These are phyloP conservation scores for Marasmius tenuissimus DNA, from an alignment of 1,284 basidiomycete genomes.

Conservation along the genomic window DNA sequence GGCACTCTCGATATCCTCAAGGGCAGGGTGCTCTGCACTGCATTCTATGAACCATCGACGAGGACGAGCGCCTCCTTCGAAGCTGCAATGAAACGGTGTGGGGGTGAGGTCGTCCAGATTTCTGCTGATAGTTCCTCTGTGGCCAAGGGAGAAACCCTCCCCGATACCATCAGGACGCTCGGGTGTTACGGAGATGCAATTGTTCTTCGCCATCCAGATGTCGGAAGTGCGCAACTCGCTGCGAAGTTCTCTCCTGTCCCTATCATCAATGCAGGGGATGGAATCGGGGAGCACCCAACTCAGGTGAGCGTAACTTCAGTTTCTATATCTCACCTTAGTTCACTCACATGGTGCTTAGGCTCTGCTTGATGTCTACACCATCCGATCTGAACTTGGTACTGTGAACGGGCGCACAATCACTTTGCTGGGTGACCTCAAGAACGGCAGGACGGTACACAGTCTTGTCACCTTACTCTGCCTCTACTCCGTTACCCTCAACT, in stretches of 20 bases:
- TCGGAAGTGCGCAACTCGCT: slow-evolving; percentile 88
- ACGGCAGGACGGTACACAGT: slow-evolving; percentile 96
- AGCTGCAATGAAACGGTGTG: slow-evolving; percentile 97
- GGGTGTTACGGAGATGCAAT: slow-evolving; percentile 97
- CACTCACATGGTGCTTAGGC: slow-evolving; percentile 48
- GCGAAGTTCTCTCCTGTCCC: slow-evolving; percentile 96
- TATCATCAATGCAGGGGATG: slow-evolving; percentile 96
- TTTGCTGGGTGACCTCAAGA: slow-evolving; percentile 95
- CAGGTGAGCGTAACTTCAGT: slow-evolving; percentile 54
- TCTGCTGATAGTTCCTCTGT: slow-evolving; percentile 86
- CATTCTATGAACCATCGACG: slow-evolving; percentile 99
- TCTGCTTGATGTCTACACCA: slow-evolving; percentile 94
- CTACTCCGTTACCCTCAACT: slow-evolving; percentile 95
- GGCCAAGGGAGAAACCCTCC: slow-evolving; percentile 90
- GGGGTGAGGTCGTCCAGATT: slow-evolving; percentile 91
- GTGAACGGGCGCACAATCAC: slow-evolving; percentile 97
- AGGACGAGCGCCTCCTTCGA: slow-evolving; percentile 97
- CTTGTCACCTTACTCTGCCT: slow-evolving; percentile 91
- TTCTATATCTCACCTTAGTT: background rate
- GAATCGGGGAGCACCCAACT: slow-evolving; percentile 96
- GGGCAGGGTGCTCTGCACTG: slow-evolving; percentile 90
- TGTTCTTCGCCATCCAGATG: slow-evolving; percentile 91
- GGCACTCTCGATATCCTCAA: slow-evolving; percentile 89
- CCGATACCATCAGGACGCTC: slow-evolving; percentile 93
- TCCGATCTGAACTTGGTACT: slow-evolving; percentile 96